Percentiles rank a stretch among this genome's conserved stretches.
Evolutionary conservation across 2,329 filamentous ascomycete genomes (phyloP).

Genomic region (Calonectria hawksworthii): DNA sequence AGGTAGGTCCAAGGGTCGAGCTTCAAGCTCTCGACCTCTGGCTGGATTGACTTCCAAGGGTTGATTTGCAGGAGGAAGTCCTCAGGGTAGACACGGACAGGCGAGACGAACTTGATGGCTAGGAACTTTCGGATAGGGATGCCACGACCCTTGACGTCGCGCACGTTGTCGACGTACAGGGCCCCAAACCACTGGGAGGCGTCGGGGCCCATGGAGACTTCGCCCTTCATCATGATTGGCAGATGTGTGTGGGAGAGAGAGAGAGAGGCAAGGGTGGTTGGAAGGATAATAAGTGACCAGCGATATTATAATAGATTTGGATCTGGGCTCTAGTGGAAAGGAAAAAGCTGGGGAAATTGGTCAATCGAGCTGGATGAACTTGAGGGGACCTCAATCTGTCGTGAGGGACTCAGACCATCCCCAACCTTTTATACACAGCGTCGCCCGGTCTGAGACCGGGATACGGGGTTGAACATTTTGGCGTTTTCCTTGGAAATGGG

Average conservation of each 20-base stretch:
- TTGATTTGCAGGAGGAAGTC: slow-evolving; percentile 15
- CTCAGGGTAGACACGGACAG: slow-evolving; percentile 7
- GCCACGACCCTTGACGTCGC: slow-evolving; percentile 5
- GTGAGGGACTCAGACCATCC: not conserved
- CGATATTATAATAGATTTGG: slow-evolving; percentile 1
- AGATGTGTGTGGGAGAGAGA: not conserved
- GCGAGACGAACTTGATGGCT: slow-evolving; percentile 13
- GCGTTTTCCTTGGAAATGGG: not conserved
- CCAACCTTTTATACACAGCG: slow-evolving; percentile 1
- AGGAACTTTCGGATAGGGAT: slow-evolving; percentile 14
- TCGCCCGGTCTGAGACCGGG: not conserved
- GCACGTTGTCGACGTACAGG: slow-evolving; percentile 15
- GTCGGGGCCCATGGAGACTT: slow-evolving; percentile 19
- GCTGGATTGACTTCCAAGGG: slow-evolving; percentile 8
- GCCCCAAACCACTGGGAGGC: slow-evolving; percentile 18
- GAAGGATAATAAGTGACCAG: not conserved
- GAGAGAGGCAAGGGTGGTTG: not conserved
- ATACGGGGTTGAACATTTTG: slow-evolving; percentile 10
- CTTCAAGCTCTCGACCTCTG: slow-evolving; percentile 16
- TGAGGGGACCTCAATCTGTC: not conserved
- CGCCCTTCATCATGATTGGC: slow-evolving; percentile 12
- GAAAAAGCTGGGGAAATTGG: not conserved
- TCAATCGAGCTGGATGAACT: not conserved
- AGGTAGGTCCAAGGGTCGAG: slow-evolving; percentile 19
- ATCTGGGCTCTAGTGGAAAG: too few species aligned